These are phyloP conservation scores for Eimeria acervulina DNA, from an alignment of 169 alveolate genomes.

Conservation along the genomic window DNA sequence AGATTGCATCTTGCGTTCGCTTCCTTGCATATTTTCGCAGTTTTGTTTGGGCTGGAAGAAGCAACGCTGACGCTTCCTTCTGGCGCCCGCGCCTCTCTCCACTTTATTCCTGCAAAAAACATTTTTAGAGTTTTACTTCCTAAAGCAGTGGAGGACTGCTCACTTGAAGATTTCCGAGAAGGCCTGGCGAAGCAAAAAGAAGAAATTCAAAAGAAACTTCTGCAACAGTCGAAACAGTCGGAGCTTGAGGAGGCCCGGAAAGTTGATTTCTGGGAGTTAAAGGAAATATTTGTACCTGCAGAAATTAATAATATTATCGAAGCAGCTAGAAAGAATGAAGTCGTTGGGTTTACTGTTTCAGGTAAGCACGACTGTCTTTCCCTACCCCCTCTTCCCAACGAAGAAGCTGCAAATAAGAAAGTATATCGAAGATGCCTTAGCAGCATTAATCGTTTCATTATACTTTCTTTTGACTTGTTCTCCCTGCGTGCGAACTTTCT, in stretches of 20 bases:
- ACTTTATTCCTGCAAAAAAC: background rate
- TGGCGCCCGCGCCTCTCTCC: background rate
- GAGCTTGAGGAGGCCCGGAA: background rate
- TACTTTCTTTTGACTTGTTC: too few relatives aligned
- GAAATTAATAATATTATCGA: background rate
- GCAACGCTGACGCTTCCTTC: background rate
- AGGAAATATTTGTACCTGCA: background rate
- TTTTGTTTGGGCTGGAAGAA: too few relatives aligned
- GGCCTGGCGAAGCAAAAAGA: background rate
- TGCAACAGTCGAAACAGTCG: background rate
- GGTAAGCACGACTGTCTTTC: background rate
- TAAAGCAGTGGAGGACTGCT: background rate
- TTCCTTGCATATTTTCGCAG: too few relatives aligned
- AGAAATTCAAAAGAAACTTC: background rate
- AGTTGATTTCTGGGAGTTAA: background rate
- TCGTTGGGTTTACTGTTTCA: slow-evolving; percentile 5
- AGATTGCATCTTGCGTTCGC: too few relatives aligned
- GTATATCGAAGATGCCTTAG: too few relatives aligned
- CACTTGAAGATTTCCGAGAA: background rate
- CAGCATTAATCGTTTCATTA: too few relatives aligned
- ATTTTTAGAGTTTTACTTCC: background rate
- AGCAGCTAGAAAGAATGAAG: background rate
- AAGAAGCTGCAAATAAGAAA: too few relatives aligned
- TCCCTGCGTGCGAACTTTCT: too few relatives aligned
- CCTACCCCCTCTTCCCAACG: too few relatives aligned